Evolutionary conservation across 1,284 basidiomycete genomes (phyloP).

Genomic region (Rhodotorula sp.): DNA sequence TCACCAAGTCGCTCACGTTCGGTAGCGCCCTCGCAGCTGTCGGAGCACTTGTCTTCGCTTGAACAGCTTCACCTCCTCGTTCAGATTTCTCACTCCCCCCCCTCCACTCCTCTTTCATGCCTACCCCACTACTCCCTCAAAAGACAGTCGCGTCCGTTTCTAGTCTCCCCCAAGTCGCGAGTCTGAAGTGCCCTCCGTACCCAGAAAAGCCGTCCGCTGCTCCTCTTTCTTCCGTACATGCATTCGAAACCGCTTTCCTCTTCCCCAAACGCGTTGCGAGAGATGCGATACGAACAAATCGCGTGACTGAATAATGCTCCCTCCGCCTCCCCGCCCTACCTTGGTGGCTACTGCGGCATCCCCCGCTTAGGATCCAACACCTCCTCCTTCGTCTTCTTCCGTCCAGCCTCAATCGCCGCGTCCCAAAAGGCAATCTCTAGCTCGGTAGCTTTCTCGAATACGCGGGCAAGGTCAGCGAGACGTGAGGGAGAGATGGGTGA

Average conservation of each 20-base stretch:
- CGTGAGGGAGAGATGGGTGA: slow-evolving; percentile 66
- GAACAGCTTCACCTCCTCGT: too few species aligned
- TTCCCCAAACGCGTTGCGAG: not conserved
- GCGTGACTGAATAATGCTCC: not conserved
- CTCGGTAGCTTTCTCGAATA: slow-evolving; percentile 75
- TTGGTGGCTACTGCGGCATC: not conserved
- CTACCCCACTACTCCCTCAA: slow-evolving; percentile 3
- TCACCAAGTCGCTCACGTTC: too few species aligned
- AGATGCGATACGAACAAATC: too few species aligned
- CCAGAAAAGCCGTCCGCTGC: too few species aligned
- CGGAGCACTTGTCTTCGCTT: too few species aligned
- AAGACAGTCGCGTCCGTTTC: too few species aligned
- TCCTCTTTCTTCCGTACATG: not conserved
- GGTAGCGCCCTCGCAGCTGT: too few species aligned
- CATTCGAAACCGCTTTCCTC: not conserved
- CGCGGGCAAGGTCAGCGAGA: slow-evolving; percentile 65
- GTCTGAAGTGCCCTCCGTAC: too few species aligned
- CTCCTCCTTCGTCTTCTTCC: not conserved
- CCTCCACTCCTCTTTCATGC: not conserved
- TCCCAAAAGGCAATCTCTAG: slow-evolving; percentile 91
- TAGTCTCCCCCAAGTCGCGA: too few species aligned
- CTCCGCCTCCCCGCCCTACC: not conserved
- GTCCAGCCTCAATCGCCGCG: slow-evolving; percentile 60
- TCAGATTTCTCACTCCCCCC: not conserved
- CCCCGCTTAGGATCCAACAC: not conserved